Evolutionary conservation across 2,329 filamentous ascomycete species (phyloP), one percentile per base, ranked within the genome.

Genomic region (Hymenoscyphus salicellus): DNA sequence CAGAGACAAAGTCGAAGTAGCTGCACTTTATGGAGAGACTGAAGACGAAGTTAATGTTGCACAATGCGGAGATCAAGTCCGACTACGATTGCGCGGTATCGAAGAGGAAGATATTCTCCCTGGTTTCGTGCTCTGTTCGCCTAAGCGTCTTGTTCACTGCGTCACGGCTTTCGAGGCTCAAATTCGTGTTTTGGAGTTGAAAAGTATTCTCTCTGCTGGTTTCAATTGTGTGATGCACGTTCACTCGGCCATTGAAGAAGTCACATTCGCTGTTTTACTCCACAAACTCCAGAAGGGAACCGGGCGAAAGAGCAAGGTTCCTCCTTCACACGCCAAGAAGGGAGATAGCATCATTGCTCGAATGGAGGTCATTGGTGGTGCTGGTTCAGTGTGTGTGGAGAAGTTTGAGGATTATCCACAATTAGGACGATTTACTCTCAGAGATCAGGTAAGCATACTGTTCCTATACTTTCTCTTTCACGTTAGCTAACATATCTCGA

Each of bases 161-260:
- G 96, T 99, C 43, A 80, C 84, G 60, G 83, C 89, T 59, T 99
- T 99, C 72, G 96, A 99, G 80, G 96, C 95, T 2, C 96, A 99
- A 80, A 97, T 99, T 75, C 89, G 92, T 65, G 93, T 99, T 69
- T 83, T 99, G 60, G 95, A 99, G 70, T 83, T 99, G 69, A 97
- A 96, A 86, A 93, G 83, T 73, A 99, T 99, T 75, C 84, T 99
- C 46, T 91, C 90, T 8, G 92, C 94, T 23, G 95, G 95, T 61
- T 99, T 97, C 82, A 97, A 97, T 82, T 99, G 95, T 75, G 96
- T 99, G 49, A 83, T 99, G 71, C 95, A 99, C 80, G 92, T 99
- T 26, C 95, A 99, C 79, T 93, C 94, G 4, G 95, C 95, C 26
- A 96, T 97, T 66, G 95, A 99, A 82, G 95, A 99, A 79, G 92